Conservation (phyloP, 2,329 filamentous ascomycete species). For the Beauveria medogensis region DNA sequence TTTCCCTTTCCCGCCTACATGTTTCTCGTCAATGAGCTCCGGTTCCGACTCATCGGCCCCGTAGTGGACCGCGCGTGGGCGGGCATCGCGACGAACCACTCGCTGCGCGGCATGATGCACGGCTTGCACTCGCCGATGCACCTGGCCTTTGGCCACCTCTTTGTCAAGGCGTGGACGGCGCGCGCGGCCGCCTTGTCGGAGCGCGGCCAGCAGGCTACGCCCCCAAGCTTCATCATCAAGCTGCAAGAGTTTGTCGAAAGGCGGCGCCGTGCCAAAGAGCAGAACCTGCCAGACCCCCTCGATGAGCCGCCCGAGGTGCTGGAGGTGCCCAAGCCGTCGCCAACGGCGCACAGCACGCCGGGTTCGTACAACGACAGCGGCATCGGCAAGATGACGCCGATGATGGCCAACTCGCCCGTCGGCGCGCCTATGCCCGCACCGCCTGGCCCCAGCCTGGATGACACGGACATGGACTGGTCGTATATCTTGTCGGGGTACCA, state of each 20-base stretch:
- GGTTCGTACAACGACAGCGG: slow-evolving; percentile 10
- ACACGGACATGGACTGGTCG: slow-evolving; percentile 40
- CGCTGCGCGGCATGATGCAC: slow-evolving; percentile 40
- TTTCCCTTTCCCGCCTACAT: slow-evolving; percentile 56
- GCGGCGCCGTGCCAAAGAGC: slow-evolving; percentile 22
- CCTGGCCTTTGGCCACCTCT: slow-evolving; percentile 46
- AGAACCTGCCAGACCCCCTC: slow-evolving; percentile 17
- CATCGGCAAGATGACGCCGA: slow-evolving; percentile 3
- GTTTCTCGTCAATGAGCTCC: slow-evolving; percentile 49
- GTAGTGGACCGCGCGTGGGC: slow-evolving; percentile 52
- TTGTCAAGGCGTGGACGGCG: slow-evolving; percentile 56
- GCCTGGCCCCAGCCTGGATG: slow-evolving; percentile 19
- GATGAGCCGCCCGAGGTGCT: not conserved
- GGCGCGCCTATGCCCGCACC: not conserved
- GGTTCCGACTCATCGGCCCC: slow-evolving; percentile 42
- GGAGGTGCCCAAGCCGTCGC: not conserved
- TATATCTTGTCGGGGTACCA: slow-evolving; percentile 37
- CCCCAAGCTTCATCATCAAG: slow-evolving; percentile 39
- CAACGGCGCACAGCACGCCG: slow-evolving; percentile 14
- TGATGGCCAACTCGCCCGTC: not conserved
- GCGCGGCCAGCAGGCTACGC: slow-evolving; percentile 33
- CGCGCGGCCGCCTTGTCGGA: slow-evolving; percentile 40
- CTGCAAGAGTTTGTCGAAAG: slow-evolving; percentile 38
- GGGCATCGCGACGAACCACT: slow-evolving; percentile 47
- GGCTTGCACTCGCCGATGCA: slow-evolving; percentile 49